A percentile compares a stretch with the other conserved stretches of the same genome.
These are phyloP conservation scores for Cyberlindnera xylosilytica DNA, from an alignment of 805 yeast species.

Conservation along the genomic window DNA sequence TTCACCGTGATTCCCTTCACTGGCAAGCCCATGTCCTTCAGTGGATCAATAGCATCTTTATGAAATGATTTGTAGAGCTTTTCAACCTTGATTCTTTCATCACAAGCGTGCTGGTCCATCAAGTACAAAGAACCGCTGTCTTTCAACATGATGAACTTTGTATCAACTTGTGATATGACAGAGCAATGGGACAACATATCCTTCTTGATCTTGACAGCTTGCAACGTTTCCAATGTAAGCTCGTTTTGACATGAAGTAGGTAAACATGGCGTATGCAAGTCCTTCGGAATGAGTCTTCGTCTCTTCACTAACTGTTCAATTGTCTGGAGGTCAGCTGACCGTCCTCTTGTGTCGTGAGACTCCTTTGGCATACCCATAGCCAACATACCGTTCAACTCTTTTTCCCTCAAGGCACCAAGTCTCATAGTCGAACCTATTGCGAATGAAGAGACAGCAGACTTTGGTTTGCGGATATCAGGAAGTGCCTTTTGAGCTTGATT, in stretches of 20 bases:
- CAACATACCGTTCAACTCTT: constrained; percentile 14
- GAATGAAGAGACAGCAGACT: background rate
- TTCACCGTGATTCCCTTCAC: constrained; percentile 11
- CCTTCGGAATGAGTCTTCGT: constrained; percentile 5
- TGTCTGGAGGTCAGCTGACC: background rate
- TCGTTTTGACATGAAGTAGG: constrained; percentile 1
- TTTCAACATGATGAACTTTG: constrained; percentile 56
- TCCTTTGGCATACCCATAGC: background rate
- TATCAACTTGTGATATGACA: constrained; percentile 57
- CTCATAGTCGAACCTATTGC: constrained; percentile 6
- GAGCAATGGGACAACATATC: constrained; percentile 24
- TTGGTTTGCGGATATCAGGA: too few species aligned
- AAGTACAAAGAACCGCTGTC: constrained; percentile 32
- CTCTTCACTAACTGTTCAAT: constrained; percentile 10
- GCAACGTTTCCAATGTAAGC: constrained; percentile 8
- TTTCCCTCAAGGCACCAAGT: constrained; percentile 13
- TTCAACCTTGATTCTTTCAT: constrained; percentile 70
- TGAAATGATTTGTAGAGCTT: constrained; percentile 37
- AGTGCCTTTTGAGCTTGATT: too few species aligned
- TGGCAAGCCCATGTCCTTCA: constrained; percentile 15
- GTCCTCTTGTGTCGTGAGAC: background rate
- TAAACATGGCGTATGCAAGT: background rate
- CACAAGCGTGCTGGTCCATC: constrained; percentile 84
- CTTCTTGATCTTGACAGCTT: constrained; percentile 12
- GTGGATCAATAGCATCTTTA: constrained; percentile 24